Conservation (phyloP, 305 asterid genomes). For the Rubia tinctorum region DNA sequence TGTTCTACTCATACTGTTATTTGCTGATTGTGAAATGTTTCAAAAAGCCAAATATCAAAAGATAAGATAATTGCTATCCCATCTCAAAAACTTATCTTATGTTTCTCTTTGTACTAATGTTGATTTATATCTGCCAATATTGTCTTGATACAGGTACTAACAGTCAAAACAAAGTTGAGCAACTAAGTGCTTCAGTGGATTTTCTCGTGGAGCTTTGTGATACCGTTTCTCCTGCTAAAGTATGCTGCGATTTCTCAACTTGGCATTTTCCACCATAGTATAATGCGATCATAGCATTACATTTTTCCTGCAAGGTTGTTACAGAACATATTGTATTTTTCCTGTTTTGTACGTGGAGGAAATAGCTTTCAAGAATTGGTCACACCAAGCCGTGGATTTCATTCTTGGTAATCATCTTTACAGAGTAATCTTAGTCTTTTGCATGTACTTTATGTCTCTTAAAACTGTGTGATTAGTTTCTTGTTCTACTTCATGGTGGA, state of each 20-base stretch:
- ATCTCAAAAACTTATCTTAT: neutral
- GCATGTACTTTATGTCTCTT: neutral
- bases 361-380: constrained; percentile 82
- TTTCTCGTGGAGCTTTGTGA: constrained; percentile 94
- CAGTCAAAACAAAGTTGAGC: constrained; percentile 53
- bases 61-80: too few relatives aligned
- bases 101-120: neutral
- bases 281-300: constrained; percentile 14
- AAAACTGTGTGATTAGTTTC: neutral
- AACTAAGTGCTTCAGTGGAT: constrained; percentile 79
- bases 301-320: neutral
- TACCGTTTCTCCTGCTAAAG: constrained; percentile 44
- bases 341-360: constrained; percentile 39
- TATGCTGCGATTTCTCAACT: constrained; percentile 37
- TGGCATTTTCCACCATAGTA: constrained; percentile 5
- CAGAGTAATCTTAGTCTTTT: neutral
- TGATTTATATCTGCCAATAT: neutral
- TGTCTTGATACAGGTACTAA: constrained; percentile 39
- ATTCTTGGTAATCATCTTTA: constrained; percentile 53
- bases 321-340: constrained; percentile 11
- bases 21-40: too few relatives aligned
- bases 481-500: too few relatives aligned
- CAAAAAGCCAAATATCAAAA: too few relatives aligned
- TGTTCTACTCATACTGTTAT: too few relatives aligned
- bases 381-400: constrained; percentile 92